These are phyloP conservation scores for Umbelopsis sp. DNA, from an alignment of 192 early-diverging fungal species.

Conservation along the genomic window DNA sequence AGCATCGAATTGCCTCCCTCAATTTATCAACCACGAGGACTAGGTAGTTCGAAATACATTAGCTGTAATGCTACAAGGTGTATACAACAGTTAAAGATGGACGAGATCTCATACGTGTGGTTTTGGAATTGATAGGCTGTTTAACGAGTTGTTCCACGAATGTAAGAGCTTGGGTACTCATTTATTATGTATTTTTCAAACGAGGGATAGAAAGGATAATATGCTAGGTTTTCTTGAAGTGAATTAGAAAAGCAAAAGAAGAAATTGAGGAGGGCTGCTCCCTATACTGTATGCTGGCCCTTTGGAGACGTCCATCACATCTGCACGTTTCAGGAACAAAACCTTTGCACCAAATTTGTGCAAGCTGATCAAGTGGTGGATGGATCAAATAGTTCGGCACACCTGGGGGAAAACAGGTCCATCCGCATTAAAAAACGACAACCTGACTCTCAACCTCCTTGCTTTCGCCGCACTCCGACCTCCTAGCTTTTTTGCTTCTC, in stretches of 20 bases:
- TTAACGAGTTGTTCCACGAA: background rate
- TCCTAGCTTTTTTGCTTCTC: background rate
- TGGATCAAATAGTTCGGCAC: background rate
- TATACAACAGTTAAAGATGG: background rate
- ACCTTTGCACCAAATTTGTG: background rate
- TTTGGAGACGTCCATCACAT: background rate
- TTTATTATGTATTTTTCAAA: background rate
- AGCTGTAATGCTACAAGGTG: background rate
- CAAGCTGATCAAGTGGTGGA: background rate
- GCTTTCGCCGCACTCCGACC: background rate
- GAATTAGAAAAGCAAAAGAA: background rate
- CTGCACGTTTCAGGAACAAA: background rate
- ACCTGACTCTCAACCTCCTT: no score
- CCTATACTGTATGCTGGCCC: background rate
- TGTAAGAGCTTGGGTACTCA: background rate
- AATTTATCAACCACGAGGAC: background rate
- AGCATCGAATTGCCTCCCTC: background rate
- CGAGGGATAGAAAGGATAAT: background rate
- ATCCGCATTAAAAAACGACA: no score
- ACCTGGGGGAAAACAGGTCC: background rate
- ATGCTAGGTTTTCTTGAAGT: background rate
- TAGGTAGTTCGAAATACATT: background rate
- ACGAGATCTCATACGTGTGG: background rate
- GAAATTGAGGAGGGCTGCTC: background rate
- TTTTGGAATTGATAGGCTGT: conserved; percentile 10